Evolutionary conservation across 2,329 filamentous ascomycete species (phyloP).

Genomic region (Fusarium sp.): DNA sequence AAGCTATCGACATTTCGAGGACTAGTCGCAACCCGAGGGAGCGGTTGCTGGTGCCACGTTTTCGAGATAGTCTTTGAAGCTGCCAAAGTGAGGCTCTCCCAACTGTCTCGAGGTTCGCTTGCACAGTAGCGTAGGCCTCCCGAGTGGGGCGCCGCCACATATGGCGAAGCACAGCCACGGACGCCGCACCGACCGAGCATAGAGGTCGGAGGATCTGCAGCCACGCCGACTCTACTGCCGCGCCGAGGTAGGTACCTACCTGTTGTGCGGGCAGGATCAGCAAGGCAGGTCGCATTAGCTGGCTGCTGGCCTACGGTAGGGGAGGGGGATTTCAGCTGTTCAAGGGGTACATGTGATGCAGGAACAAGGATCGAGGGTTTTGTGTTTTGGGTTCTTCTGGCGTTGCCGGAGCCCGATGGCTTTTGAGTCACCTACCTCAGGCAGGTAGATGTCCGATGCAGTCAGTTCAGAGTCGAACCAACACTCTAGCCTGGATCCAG

Average conservation of each 20-base stretch:
- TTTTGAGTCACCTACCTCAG: constrained; percentile 8
- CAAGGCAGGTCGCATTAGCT: constrained; percentile 31
- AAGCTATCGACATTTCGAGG: constrained; percentile 12
- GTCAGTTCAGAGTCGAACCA: background rate
- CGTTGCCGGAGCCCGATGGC: constrained; percentile 9
- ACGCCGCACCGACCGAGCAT: background rate
- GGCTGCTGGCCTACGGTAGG: background rate
- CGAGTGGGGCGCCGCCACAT: constrained; percentile 28
- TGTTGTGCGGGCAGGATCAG: constrained; percentile 19
- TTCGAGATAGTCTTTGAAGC: constrained; percentile 3
- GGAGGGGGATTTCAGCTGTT: constrained; percentile 39
- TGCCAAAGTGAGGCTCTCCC: constrained; percentile 28
- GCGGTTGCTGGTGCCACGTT: constrained; percentile 39
- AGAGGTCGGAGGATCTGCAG: constrained; percentile 28
- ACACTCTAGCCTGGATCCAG: background rate
- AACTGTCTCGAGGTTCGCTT: constrained; percentile 18
- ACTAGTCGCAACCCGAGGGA: constrained; percentile 21
- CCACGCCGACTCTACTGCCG: constrained; percentile 28
- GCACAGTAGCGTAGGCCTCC: constrained; percentile 36
- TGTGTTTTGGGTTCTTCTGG: background rate
- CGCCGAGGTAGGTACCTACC: constrained; percentile 13
- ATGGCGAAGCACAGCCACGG: constrained; percentile 35
- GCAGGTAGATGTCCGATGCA: constrained; percentile 7
- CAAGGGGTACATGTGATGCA: constrained; percentile 33
- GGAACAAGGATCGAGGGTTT: constrained; percentile 2